Conservation (phyloP, 2,329 filamentous ascomycete genomes). For the Lachnellula suecica region DNA sequence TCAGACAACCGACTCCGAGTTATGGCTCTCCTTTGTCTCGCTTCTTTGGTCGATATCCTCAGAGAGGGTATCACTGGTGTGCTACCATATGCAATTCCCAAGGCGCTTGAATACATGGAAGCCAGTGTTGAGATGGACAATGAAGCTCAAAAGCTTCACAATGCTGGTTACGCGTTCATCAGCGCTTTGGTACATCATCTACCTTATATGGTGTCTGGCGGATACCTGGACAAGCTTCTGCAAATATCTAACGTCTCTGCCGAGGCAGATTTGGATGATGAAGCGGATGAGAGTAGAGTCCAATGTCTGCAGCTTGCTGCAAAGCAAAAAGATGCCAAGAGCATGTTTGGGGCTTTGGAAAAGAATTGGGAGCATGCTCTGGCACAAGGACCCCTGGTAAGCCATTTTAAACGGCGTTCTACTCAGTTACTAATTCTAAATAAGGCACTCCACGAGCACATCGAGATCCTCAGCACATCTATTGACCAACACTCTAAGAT, state of each 20-base stretch:
- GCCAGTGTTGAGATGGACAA: conserved; percentile 55
- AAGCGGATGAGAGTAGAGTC: conserved; percentile 62
- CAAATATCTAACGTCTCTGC: conserved; percentile 72
- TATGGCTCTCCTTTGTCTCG: conserved; percentile 84
- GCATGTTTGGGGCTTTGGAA: conserved; percentile 72
- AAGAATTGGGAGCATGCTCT: conserved; percentile 70
- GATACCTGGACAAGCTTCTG: conserved; percentile 72
- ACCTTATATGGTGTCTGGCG: conserved; percentile 82
- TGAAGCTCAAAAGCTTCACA: conserved; percentile 66
- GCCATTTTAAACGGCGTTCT: conserved; percentile 26
- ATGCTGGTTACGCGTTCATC: conserved; percentile 79
- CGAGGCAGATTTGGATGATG: conserved; percentile 56
- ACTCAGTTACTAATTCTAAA: conserved; percentile 15
- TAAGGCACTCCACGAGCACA: conserved; percentile 65
- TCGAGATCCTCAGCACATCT: conserved; percentile 67
- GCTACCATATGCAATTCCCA: conserved; percentile 72
- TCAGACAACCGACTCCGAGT: conserved; percentile 70
- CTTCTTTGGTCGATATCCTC: conserved; percentile 85
- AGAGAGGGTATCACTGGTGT: conserved; percentile 84
- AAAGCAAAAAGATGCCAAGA: conserved; percentile 73
- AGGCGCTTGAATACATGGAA: conserved; percentile 69
- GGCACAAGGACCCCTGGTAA: conserved; percentile 59
- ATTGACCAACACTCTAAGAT: conserved; percentile 79
- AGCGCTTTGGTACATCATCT: conserved; percentile 78
- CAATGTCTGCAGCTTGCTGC: conserved; percentile 75